Percentiles rank a stretch among this genome's conserved stretches.
Conservation (phyloP, 495 filamentous ascomycete genomes). For the Aspergillus nanangensis region DNA sequence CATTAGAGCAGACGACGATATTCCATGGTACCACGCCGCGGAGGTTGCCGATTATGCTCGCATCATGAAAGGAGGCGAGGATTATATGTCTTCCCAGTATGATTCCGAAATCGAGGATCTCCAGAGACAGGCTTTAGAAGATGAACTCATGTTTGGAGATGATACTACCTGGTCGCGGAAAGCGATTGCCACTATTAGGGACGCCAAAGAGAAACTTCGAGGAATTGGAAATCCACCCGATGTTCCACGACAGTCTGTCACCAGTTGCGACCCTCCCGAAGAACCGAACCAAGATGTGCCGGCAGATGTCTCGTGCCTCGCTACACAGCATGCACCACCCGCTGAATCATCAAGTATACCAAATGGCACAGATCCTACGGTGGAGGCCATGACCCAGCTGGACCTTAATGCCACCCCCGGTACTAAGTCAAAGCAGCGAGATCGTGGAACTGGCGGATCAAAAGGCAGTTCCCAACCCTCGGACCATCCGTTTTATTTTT, state of each 20-base stretch:
- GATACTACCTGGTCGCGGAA: constrained; percentile 88
- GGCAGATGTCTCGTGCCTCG: too few relatives aligned
- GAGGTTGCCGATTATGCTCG: constrained; percentile 93
- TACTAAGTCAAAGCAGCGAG: constrained; percentile 21
- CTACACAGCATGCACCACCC: too few relatives aligned
- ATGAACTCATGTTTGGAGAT: constrained; percentile 90
- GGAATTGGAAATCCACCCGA: constrained; percentile 70
- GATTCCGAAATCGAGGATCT: constrained; percentile 73
- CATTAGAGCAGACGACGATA: constrained; percentile 60
- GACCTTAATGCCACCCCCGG: constrained; percentile 14
- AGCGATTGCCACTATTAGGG: constrained; percentile 65
- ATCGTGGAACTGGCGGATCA: constrained; percentile 16
- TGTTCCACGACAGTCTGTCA: constrained; percentile 45
- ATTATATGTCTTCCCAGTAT: constrained; percentile 80
- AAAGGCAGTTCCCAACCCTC: constrained; percentile 18
- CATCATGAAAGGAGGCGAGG: constrained; percentile 89
- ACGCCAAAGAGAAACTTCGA: constrained; percentile 65
- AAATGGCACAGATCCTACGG: constrained; percentile 21
- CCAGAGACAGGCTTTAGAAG: constrained; percentile 71
- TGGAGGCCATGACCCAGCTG: constrained; percentile 24
- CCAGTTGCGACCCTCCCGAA: constrained; percentile 44
- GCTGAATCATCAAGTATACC: constrained; percentile 4
- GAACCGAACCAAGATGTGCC: too few relatives aligned
- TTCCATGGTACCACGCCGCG: constrained; percentile 92
- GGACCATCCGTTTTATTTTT: constrained; percentile 69